These are phyloP conservation scores for Fusarium miscanthi DNA, from an alignment of 2,329 filamentous ascomycete species.

Conservation along the genomic window DNA sequence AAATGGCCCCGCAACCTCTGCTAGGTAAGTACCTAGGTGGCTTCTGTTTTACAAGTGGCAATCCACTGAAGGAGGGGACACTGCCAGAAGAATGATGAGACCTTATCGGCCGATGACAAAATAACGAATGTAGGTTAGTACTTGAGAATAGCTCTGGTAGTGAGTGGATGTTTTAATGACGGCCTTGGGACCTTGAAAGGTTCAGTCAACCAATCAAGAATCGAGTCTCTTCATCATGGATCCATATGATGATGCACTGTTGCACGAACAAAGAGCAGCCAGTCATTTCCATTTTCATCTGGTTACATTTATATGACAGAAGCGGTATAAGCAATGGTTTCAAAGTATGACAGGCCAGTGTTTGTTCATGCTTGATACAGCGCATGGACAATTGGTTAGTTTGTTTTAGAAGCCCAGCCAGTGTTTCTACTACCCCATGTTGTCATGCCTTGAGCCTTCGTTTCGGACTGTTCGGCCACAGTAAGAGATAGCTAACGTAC, in stretches of 20 bases:
- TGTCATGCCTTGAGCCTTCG: slow-evolving; percentile 7
- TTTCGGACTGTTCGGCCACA: slow-evolving; percentile 26
- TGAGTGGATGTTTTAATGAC: not conserved
- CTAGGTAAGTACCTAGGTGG: not conserved
- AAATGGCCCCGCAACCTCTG: slow-evolving; percentile 23
- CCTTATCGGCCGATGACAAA: not conserved
- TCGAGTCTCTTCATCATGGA: slow-evolving; percentile 23
- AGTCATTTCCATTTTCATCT: not conserved
- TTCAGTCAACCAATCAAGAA: not conserved
- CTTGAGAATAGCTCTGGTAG: not conserved
- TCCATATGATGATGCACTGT: slow-evolving; percentile 30
- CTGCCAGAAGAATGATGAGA: not conserved
- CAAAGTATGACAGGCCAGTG: slow-evolving; percentile 18
- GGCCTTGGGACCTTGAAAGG: not conserved
- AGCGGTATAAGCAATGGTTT: slow-evolving; percentile 9
- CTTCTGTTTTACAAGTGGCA: slow-evolving; percentile 10
- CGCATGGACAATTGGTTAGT: slow-evolving; percentile 7
- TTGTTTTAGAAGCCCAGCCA: slow-evolving; percentile 30
- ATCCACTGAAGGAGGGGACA: slow-evolving; percentile 11
- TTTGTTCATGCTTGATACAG: slow-evolving; percentile 16
- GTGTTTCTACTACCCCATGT: slow-evolving; percentile 36
- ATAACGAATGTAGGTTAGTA: not conserved
- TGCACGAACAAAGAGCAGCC: slow-evolving; percentile 10
- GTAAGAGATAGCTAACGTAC: slow-evolving; percentile 8
- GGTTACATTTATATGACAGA: slow-evolving; percentile 8